A percentile compares a stretch with the other conserved stretches of the same genome.
Conservation (phyloP, 2,329 filamentous ascomycete species). For the Monosporascus sp. region DNA sequence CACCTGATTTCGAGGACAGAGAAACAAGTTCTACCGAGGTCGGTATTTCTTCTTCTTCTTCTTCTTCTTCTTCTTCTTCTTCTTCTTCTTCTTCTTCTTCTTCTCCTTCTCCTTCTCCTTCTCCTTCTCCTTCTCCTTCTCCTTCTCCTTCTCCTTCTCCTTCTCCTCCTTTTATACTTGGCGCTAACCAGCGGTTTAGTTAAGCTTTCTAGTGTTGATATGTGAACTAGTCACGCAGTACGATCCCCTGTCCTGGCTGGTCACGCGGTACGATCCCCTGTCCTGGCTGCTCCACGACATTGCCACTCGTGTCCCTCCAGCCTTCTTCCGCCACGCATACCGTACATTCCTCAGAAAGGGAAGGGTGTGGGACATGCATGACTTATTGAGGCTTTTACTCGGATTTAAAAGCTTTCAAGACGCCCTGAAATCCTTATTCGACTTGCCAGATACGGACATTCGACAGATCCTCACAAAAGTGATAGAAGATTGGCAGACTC, state of each 20-base stretch:
- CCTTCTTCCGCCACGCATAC: constrained; percentile 6
- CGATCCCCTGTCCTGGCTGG: constrained; percentile 1
- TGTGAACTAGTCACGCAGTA: constrained; percentile 3
- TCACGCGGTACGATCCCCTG: not conserved
- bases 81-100: no score
- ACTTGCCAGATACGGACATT: not conserved
- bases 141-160: no score
- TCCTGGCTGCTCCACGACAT: constrained; percentile 1
- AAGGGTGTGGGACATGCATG: constrained; percentile 19
- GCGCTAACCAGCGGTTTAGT: not conserved
- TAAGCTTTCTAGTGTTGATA: constrained; percentile 13
- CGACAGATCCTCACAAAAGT: not conserved
- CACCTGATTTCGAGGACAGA: no score
- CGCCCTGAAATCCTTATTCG: not conserved
- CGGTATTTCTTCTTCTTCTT: no score
- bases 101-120: no score
- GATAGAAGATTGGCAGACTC: not conserved
- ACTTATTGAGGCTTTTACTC: constrained; percentile 2
- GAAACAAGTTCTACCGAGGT: no score
- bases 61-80: no score
- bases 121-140: no score
- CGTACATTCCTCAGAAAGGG: constrained; percentile 14
- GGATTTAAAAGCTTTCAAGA: not conserved
- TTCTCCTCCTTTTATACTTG: no score
- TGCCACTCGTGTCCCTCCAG: constrained; percentile 1